Percentiles rank a stretch among this genome's conserved stretches.
Evolutionary conservation across 306 rosid genomes (phyloP).

Genomic region (Biancaea sappan): DNA sequence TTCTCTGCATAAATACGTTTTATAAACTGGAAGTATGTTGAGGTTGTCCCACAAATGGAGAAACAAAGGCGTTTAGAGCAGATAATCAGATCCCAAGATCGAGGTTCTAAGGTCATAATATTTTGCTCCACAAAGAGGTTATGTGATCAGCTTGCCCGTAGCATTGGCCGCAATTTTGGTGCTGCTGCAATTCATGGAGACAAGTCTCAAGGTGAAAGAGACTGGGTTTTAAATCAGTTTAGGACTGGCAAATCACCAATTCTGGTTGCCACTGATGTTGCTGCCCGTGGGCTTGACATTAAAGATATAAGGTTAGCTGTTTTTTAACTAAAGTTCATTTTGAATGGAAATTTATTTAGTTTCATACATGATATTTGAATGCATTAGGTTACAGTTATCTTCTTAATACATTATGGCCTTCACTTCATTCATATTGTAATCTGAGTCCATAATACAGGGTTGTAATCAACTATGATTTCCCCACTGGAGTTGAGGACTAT

Average conservation of each 20-base stretch:
- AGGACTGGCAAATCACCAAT: conserved; percentile 90
- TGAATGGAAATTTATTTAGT: neutral
- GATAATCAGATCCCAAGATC: conserved; percentile 91
- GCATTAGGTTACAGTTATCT: conserved; percentile 21
- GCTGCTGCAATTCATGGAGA: conserved; percentile 99
- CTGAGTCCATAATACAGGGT: conserved; percentile 63
- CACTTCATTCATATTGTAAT: conserved; percentile 9
- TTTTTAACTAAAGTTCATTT: neutral
- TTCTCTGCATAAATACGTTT: neutral
- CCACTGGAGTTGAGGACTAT: conserved; percentile 93
- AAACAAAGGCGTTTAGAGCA: conserved; percentile 97
- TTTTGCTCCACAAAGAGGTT: conserved; percentile 96
- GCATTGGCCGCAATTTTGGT: conserved; percentile 86
- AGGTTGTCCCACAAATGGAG: conserved; percentile 97
- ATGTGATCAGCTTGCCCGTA: conserved; percentile 93
- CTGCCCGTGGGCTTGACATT: conserved; percentile 99
- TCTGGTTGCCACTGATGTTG: conserved; percentile 97
- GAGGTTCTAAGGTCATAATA: conserved; percentile 85
- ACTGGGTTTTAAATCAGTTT: conserved; percentile 91
- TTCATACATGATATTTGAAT: neutral
- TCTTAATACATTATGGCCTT: conserved; percentile 19
- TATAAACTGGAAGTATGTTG: conserved; percentile 72
- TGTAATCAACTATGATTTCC: conserved; percentile 97
- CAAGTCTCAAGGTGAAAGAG: conserved; percentile 96
- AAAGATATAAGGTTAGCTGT: conserved; percentile 89